These are phyloP conservation scores for Cylindrotheca closterium DNA, from an alignment of 108 stramenopile genomes.

Conservation along the genomic window DNA sequence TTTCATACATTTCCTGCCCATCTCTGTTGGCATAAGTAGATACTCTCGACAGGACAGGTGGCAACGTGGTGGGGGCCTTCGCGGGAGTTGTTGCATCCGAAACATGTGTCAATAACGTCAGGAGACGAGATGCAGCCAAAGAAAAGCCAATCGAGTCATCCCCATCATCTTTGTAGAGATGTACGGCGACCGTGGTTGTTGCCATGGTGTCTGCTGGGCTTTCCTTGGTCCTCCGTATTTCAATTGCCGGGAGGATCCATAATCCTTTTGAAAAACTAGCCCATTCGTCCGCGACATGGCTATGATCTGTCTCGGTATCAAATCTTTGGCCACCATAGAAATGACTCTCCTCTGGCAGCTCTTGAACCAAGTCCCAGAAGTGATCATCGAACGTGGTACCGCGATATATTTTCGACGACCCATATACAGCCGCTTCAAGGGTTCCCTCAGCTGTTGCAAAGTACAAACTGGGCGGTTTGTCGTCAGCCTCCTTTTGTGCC, in stretches of 20 bases:
- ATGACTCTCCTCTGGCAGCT: constrained; percentile 42
- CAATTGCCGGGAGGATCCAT: constrained; percentile 74
- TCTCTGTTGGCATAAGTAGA: constrained; percentile 39
- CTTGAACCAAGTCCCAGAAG: constrained; percentile 25
- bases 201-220: constrained; percentile 5
- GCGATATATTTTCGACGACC: constrained; percentile 26
- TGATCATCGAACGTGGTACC: constrained; percentile 17
- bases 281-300: constrained; percentile 55
- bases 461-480: constrained; percentile 40
- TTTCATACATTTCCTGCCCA: constrained; percentile 67
- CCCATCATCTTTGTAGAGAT: constrained; percentile 24
- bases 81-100: constrained; percentile 43
- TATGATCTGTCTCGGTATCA: constrained; percentile 32
- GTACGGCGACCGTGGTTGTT: constrained; percentile 49
- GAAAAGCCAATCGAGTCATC: not conserved
- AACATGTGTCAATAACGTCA: constrained; percentile 40
- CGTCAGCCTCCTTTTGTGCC: constrained; percentile 38
- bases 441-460: constrained; percentile 59
- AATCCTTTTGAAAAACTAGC: constrained; percentile 63
- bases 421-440: constrained; percentile 61
- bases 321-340: constrained; percentile 76
- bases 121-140: constrained; percentile 24
- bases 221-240: constrained; percentile 44
- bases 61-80: constrained; percentile 63
- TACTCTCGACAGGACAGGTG: constrained; percentile 62